Evolutionary conservation across 1,284 basidiomycete genomes (phyloP).

Genomic region (Moesziomyces globuligerus): DNA sequence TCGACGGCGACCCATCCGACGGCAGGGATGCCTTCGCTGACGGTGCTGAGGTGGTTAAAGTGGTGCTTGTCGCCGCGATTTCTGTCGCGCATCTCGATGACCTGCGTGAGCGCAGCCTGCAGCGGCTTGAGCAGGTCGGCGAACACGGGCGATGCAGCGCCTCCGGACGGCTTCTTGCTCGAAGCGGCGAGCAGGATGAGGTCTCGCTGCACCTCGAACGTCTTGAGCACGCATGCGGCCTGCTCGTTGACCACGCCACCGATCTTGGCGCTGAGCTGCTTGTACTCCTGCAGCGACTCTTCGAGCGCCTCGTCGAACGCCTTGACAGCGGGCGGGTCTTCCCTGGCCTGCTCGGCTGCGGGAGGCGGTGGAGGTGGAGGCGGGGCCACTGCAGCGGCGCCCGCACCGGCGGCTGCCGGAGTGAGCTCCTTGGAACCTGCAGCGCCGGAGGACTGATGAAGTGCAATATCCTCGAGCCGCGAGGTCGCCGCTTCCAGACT

Average conservation of each 20-base stretch:
- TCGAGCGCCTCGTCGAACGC: constrained; percentile 82
- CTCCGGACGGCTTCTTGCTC: constrained; percentile 76
- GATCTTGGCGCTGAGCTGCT: constrained; percentile 79
- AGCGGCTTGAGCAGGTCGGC: constrained; percentile 78
- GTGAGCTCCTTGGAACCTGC: constrained; percentile 19
- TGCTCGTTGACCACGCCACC: constrained; percentile 75
- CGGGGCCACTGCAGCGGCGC: constrained; percentile 23
- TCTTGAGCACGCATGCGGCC: constrained; percentile 77
- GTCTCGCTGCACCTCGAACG: constrained; percentile 77
- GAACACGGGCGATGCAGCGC: constrained; percentile 74
- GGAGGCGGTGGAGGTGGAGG: constrained; percentile 31
- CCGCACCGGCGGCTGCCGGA: constrained; percentile 24
- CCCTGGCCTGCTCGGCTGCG: constrained; percentile 28
- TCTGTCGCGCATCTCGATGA: constrained; percentile 83
- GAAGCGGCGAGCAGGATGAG: constrained; percentile 77
- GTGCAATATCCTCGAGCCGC: constrained; percentile 88
- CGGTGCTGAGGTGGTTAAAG: constrained; percentile 81
- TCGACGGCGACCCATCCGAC: constrained; percentile 90
- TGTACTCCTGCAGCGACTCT: constrained; percentile 78
- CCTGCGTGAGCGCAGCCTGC: constrained; percentile 78
- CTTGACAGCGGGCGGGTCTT: constrained; percentile 74
- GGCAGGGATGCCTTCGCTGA: constrained; percentile 84
- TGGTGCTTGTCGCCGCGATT: constrained; percentile 83
- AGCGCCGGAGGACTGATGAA: constrained; percentile 63
- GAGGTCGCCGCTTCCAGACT: constrained; percentile 85